phyloP scores from a whole-genome alignment of 331 rosid species.

The Cydonia oblonga region DNA sequence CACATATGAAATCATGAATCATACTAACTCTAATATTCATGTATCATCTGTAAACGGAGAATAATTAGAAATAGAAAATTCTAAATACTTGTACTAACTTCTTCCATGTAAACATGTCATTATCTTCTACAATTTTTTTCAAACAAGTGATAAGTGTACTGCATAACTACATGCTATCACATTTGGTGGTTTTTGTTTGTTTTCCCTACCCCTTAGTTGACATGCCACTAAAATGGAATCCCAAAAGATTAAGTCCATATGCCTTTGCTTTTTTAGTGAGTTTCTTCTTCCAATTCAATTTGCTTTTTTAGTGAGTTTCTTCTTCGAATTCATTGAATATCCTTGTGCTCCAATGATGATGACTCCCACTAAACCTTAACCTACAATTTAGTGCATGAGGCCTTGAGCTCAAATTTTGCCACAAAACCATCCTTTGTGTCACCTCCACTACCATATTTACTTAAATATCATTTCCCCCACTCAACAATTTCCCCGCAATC shows the following conservation, averaged over 20 bases:
- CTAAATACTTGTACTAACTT: no score
- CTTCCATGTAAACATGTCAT: neutral
- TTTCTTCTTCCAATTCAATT: neutral
- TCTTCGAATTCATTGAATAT: constrained; percentile 13
- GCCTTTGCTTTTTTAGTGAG: constrained; percentile 1
- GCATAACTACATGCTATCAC: constrained; percentile 7
- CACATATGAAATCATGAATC: no score
- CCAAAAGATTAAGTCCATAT: constrained; percentile 2
- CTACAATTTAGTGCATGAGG: constrained; percentile 11
- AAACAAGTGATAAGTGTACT: neutral
- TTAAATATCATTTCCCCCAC: constrained; percentile 1
- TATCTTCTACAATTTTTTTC: neutral
- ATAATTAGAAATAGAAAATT: no score
- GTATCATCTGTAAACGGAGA: no score
- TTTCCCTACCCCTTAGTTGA: constrained; percentile 6
- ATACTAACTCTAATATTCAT: neutral
- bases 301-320: constrained; percentile 11
- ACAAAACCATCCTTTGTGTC: constrained; percentile 30
- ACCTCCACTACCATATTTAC: constrained; percentile 42
- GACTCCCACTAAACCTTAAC: constrained; percentile 46
- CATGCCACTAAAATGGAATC: constrained; percentile 10
- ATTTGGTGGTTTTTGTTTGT: constrained; percentile 25
- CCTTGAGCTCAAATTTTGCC: constrained; percentile 11
- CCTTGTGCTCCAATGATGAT: constrained; percentile 25
- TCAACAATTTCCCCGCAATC: neutral